Evolutionary conservation across 371 early-diverging fungal genomes (phyloP).

Genomic region (Rhizopus sp.): DNA sequence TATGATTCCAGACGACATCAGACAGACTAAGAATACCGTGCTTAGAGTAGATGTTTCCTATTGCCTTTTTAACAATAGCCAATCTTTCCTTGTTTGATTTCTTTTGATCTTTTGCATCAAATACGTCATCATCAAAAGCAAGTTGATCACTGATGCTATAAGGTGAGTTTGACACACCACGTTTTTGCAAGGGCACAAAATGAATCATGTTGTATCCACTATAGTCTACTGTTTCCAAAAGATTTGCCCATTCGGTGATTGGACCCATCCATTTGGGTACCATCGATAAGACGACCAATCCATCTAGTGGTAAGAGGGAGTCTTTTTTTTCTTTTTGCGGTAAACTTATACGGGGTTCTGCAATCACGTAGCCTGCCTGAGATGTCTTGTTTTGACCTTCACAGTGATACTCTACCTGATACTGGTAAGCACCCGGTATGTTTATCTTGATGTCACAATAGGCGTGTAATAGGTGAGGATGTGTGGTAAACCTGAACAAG

Average conservation of each 20-base stretch:
- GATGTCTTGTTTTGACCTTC: constrained; percentile 13
- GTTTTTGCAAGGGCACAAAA: constrained; percentile 88
- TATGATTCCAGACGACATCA: constrained; percentile 99
- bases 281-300: constrained; percentile 82
- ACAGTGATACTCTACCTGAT: constrained; percentile 73
- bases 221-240: constrained; percentile 67
- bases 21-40: constrained; percentile 80
- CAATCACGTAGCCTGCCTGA: constrained; percentile 72
- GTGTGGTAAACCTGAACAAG: constrained; percentile 33
- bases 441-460: constrained; percentile 71
- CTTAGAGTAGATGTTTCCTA: constrained; percentile 60
- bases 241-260: constrained; percentile 74
- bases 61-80: constrained; percentile 49
- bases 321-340: constrained; percentile 10
- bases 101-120: constrained; percentile 49
- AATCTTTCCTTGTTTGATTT: constrained; percentile 61
- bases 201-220: constrained; percentile 96
- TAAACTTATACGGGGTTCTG: constrained; percentile 77
- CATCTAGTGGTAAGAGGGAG: constrained; percentile 70
- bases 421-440: constrained; percentile 85
- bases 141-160: constrained; percentile 95
- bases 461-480: constrained; percentile 53
- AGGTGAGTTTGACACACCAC: constrained; percentile 93
- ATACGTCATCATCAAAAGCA: constrained; percentile 81
- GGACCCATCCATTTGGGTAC: constrained; percentile 96